Evolutionary conservation across 768 basidiomycete species (phyloP), one percentile per base, ranked within the genome.

Genomic region (Lactarius sp.): DNA sequence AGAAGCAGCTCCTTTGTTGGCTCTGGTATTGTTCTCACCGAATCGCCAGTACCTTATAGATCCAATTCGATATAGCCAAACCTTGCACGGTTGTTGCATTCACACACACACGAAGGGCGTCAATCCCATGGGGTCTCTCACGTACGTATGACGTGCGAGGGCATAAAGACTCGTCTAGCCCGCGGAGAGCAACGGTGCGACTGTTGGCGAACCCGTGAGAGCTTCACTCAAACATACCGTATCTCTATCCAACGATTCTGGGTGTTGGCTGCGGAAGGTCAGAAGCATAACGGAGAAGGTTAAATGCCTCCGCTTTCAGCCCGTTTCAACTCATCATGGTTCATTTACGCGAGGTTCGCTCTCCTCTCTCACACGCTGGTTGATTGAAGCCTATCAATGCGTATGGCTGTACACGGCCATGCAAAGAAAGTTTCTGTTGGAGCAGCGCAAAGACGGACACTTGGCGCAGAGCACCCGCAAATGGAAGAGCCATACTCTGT

Each of bases 91-190:
- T 27, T 27, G 12, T 55, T 31, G 42, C 50, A 47, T 27, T 20
- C 41, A 13, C 47, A 33, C 20, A 51, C 34, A 18, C 52, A 36
- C 34, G 61, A 33, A 59, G 37, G 52, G 60, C 60, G 60, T 54
- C 13, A 52, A 50, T 22, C 52, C 47, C 55, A 36, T 41, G 39
- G 39, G 14, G 39, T 14, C 37, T 44, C 44, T 36, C 37, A 59
- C 52, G 58, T 64, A 54, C 47, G 37, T 64, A 64, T 57, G 62
- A 64, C 52, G 31, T 64, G 39, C 57, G 39, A 55, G 8, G 42
- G 57, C 46, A 27, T 27, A 44, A 52, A 63, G 44, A 39, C 16
- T 22, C 56, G 18, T 59, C 47, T 13, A 47, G 27, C 20, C 46
- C n/a, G 13, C 31, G n/a, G 57, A 54, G 57, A 42, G 46, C 52